Evolutionary conservation across 768 basidiomycete species (phyloP).

Genomic region (Tulasnella sp.): DNA sequence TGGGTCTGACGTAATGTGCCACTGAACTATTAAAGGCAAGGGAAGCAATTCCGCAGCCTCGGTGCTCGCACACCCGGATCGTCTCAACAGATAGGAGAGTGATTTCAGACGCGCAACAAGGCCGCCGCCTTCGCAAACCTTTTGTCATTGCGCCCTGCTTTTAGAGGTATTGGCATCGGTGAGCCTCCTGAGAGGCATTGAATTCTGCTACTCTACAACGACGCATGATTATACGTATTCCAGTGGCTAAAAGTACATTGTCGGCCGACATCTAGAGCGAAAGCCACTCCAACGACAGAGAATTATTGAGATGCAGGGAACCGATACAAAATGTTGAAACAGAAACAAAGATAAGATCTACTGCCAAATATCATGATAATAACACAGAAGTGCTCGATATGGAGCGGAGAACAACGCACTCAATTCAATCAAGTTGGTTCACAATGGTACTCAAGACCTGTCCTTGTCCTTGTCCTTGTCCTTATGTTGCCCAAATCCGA

Average conservation of each 20-base stretch:
- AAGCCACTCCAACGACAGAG: no score
- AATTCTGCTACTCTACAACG: no score
- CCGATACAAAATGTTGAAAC: no score
- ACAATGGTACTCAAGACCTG: neutral
- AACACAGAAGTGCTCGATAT: neutral
- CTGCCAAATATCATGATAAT: neutral
- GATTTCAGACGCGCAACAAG: constrained; percentile 14
- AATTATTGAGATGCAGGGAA: no score
- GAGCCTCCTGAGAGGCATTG: no score
- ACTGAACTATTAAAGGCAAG: constrained; percentile 1
- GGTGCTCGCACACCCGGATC: constrained; percentile 1
- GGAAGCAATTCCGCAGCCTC: constrained; percentile 17
- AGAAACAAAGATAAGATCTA: no score
- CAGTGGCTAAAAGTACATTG: no score
- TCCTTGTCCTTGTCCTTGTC: neutral
- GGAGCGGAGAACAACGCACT: neutral
- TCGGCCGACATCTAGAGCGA: no score
- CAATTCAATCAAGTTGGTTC: neutral
- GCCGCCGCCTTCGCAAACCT: constrained; percentile 15
- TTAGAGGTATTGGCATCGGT: no score
- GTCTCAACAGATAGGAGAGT: constrained; percentile 19
- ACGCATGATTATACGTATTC: no score
- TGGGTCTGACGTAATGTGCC: constrained; percentile 14
- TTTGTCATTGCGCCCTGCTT: neutral
- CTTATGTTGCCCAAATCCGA: neutral